Base-by-base conservation (phyloP, 192 early-diverging fungal species). In the Dissophora ornata region DNA sequence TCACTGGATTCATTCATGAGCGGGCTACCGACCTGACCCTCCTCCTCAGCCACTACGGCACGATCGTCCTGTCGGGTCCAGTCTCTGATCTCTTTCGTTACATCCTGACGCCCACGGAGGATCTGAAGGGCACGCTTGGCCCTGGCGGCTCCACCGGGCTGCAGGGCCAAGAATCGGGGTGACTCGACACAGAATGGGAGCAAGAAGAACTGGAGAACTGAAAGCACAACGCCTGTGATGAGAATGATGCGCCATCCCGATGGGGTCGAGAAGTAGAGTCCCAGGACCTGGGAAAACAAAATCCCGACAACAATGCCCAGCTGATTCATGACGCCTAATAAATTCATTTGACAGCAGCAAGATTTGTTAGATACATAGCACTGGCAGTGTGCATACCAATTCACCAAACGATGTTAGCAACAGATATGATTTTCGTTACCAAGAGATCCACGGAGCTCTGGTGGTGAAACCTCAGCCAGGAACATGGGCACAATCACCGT, bases 401-500 rank as follows among this genome's bases (percentile, higher is more conserved):
- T n/a, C n/a, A n/a, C n/a, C n/a, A n/a, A n/a, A n/a, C n/a, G n/a
- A n/a, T n/a, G n/a, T n/a, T n/a, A n/a, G n/a, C n/a, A n/a, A n/a
- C n/a, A n/a, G n/a, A n/a, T n/a, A n/a, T n/a, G n/a, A n/a, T n/a
- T n/a, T n/a, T n/a, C n/a, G n/a, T 54, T 84, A 71, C 89, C 94
- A 32, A 95, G 84, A 32, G 85, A 79, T 0, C 95, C 95, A 8
- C 93, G 83, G n/a, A 85, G 69, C 11, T 79, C 71, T 41, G 86
- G 74, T 2, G 95, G 92, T 5, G 90, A 84, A 19, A 91, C 81
- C 59, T 96, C 95, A 51, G 89, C 84, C 42, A 95, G 85, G 79
- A 94, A 96, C 48, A 89, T 88, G 2, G 96, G 93, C 7, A 92
- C 89, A 26, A 93, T 86, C 16, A 94, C 95, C 26, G 87, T 85